Evolutionary conservation across 371 early-diverging fungal genomes (phyloP).

Genomic region (Haplosporangium sp.): DNA sequence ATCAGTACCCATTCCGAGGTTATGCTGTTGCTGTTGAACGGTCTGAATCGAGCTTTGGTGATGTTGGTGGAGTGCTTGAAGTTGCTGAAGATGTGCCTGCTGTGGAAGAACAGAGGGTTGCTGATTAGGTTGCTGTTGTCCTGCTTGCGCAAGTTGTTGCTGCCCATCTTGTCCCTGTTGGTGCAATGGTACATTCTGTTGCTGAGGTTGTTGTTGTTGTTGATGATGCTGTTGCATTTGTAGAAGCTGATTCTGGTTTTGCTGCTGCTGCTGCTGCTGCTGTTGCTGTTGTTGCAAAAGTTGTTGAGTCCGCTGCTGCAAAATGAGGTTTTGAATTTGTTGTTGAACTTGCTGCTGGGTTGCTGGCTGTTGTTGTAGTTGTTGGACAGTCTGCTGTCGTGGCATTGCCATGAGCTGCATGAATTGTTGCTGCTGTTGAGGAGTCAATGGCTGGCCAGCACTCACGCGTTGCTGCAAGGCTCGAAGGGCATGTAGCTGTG

Average conservation of each 20-base stretch:
- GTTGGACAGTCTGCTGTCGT: conserved; percentile 34
- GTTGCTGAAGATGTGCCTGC: conserved; percentile 31
- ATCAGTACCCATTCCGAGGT: conserved; percentile 47
- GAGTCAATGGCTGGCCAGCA: conserved; percentile 18
- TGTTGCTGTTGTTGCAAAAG: conserved; percentile 41
- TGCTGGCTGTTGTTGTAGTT: conserved; percentile 24
- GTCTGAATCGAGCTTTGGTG: conserved; percentile 27
- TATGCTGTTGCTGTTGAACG: conserved; percentile 46
- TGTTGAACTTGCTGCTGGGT: conserved; percentile 21
- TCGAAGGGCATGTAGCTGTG: conserved; percentile 21
- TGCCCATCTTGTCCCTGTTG: conserved; percentile 14
- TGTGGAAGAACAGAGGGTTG: conserved; percentile 14
- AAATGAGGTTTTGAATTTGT: conserved; percentile 21
- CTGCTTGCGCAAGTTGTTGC: not conserved
- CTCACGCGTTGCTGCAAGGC: conserved; percentile 26
- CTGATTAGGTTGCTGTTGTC: conserved; percentile 28
- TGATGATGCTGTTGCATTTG: conserved; percentile 19
- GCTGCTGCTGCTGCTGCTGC: conserved; percentile 35
- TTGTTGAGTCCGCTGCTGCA: conserved; percentile 24
- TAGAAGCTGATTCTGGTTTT: conserved; percentile 17
- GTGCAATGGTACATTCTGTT: conserved; percentile 2
- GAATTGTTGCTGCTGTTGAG: conserved; percentile 57
- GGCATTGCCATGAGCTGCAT: conserved; percentile 9
- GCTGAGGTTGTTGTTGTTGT: conserved; percentile 25
- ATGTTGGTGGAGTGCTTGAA: conserved; percentile 54